Base-by-base conservation (phyloP, 352 stramenopile genomes). In the Phytophthora sojae region DNA sequence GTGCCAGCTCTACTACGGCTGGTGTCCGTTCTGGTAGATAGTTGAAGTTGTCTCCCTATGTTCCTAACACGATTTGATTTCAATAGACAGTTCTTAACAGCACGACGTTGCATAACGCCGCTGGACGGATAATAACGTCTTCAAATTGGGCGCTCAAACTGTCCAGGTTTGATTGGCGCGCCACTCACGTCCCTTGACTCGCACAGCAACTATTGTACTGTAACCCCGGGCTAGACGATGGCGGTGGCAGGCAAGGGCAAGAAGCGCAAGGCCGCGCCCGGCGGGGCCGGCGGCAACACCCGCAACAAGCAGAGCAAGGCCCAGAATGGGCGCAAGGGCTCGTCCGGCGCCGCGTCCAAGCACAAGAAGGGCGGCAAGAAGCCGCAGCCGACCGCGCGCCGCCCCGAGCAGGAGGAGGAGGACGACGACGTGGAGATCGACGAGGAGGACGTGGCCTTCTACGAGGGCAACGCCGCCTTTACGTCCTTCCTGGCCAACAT, bases 1-100 rank as follows among this genome's bases (percentile, higher is more conserved):
- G 19, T 99, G 96, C 69, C 97, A 99, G 75, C 79, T 98, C 15
- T 99, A 99, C 76, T 98, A 99, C 75, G 98, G 98, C 44, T 99
- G 98, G 98, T 99, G 88, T 77, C 90, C 90, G 30, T 96, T 96
- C 71, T 96, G 90, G 90, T 96, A 85, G 29, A 35, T 35, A 44
- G 76, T 42, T 35, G 35, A 25, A 14, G 42, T 49, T 49, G 42
- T 49, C 17, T 49, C 14, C 15, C 42, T 23, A 23, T 49, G 42
- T 49, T 49, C 42, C 23, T 49, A 49, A 23, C 42, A 49, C 17
- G 42, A 49, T 49, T 49, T 49, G 42, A 49, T 49, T 49, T 49
- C 42, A 49, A 49, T 49, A 49, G 42, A 49, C 42, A 15, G 21
- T 53, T 53, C 47, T 25, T 53, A 53, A 53, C 47, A 44, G 6